Conservation (phyloP, 257 asterid species). For the Przewalskia tangutica region DNA sequence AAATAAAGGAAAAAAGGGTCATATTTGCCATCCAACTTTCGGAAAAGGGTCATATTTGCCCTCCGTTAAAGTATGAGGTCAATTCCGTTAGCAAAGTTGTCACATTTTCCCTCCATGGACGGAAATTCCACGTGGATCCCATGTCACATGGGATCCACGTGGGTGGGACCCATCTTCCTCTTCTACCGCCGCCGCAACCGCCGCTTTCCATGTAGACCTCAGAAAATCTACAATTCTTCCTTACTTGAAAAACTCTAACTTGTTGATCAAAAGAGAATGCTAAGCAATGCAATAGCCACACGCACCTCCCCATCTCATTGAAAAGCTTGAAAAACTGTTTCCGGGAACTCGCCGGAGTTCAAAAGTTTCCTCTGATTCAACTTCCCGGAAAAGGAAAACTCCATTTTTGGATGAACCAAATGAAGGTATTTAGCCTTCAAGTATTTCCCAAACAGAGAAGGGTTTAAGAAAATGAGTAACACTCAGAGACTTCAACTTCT, state of each 20-base stretch:
- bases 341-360: slow-evolving; percentile 73
- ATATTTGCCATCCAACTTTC: too few species aligned
- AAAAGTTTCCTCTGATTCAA: slow-evolving; percentile 66
- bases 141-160: too few species aligned
- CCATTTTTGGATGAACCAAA: slow-evolving; percentile 91
- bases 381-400: slow-evolving; percentile 73
- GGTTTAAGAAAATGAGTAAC: slow-evolving; percentile 42
- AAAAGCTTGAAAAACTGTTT: slow-evolving; percentile 68
- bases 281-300: slow-evolving; percentile 71
- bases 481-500: slow-evolving; percentile 36
- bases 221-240: slow-evolving; percentile 42
- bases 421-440: slow-evolving; percentile 64
- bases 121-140: too few species aligned
- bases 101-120: too few species aligned
- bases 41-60: too few species aligned
- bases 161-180: too few species aligned
- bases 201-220: slow-evolving; percentile 85
- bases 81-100: too few species aligned
- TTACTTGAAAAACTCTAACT: slow-evolving; percentile 55
- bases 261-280: slow-evolving; percentile 48
- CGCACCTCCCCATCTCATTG: slow-evolving; percentile 87
- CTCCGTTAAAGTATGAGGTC: too few species aligned
- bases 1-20: too few species aligned
- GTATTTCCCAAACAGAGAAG: slow-evolving; percentile 50
- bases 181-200: too few species aligned